Conservation (phyloP, 768 basidiomycete genomes). For the Auriscalpium microsporum region DNA sequence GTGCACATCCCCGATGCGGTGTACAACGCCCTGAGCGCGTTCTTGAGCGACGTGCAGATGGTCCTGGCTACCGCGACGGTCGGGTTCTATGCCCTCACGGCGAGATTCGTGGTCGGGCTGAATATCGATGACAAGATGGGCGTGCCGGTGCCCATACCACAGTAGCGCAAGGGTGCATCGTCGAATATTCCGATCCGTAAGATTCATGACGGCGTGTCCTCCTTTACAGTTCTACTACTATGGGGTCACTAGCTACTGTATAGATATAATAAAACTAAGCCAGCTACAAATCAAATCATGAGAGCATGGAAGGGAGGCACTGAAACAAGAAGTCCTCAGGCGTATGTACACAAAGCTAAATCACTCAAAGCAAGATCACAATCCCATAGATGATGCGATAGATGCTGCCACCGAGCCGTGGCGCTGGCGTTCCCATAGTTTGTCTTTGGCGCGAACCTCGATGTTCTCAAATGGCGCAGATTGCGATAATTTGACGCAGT, state of each 20-base stretch:
- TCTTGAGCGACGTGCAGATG: slow-evolving; percentile 23
- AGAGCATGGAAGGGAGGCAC: background rate
- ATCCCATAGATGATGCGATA: slow-evolving; percentile 35
- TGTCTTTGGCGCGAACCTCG: slow-evolving; percentile 69
- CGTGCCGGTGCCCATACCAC: slow-evolving; percentile 22
- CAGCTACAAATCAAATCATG: slow-evolving; percentile 1
- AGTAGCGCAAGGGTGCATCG: background rate
- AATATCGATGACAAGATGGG: slow-evolving; percentile 26
- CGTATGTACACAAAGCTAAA: too few relatives aligned
- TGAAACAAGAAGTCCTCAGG: too few relatives aligned
- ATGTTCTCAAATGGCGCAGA: slow-evolving; percentile 76
- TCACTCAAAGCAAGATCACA: slow-evolving; percentile 16
- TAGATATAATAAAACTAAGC: background rate
- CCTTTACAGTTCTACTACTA: background rate
- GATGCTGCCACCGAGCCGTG: slow-evolving; percentile 38
- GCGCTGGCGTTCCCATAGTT: slow-evolving; percentile 71
- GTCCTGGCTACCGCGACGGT: slow-evolving; percentile 25
- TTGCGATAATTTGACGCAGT: slow-evolving; percentile 81
- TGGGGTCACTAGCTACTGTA: background rate
- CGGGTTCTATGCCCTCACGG: slow-evolving; percentile 24
- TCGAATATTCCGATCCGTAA: too few relatives aligned
- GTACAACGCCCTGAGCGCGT: slow-evolving; percentile 19
- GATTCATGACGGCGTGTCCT: too few relatives aligned
- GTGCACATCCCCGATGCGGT: slow-evolving; percentile 23
- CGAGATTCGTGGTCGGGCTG: slow-evolving; percentile 24